Evolutionary conservation across 75 land plant genomes (phyloP).

Genomic region (Isoetes taiwanensis): DNA sequence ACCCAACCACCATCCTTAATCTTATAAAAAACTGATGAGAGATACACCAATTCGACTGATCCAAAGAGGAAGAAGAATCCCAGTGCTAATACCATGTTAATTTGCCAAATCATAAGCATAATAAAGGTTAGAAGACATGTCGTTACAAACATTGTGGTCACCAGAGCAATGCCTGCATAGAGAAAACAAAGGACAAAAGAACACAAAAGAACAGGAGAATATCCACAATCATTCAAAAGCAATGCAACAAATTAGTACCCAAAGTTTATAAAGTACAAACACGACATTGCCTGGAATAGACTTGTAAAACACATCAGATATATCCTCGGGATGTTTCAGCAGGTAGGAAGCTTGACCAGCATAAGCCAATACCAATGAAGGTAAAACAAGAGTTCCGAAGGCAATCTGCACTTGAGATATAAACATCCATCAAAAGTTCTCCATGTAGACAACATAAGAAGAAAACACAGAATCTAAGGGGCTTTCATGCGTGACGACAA

Average conservation of each 20-base stretch:
- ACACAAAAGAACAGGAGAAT: no score
- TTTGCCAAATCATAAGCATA: conserved; percentile 97
- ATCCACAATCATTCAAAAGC: no score
- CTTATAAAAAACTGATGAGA: conserved; percentile 73
- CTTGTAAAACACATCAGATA: conserved; percentile 9
- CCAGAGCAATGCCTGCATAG: conserved; percentile 87
- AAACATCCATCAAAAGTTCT: neutral
- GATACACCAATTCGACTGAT: conserved; percentile 54
- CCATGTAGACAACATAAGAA: no score
- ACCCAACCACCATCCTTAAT: conserved; percentile 86
- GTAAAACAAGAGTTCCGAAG: conserved; percentile 34
- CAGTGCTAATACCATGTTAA: conserved; percentile 46
- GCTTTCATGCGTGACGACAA: no score
- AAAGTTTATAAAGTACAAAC: no score
- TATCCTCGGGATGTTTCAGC: neutral
- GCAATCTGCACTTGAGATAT: conserved; percentile 25
- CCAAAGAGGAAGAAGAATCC: conserved; percentile 64
- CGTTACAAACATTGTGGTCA: conserved; percentile 81
- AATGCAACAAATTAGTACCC: no score
- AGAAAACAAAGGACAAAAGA: no score
- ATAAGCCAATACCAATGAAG: conserved; percentile 13
- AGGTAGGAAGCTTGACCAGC: conserved; percentile 26
- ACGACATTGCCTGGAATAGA: conserved; percentile 15
- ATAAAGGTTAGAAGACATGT: conserved; percentile 49
- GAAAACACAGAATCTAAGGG: no score